These are phyloP conservation scores for Alternaria solani DNA, from an alignment of 2,329 filamentous ascomycete genomes.

Conservation along the genomic window DNA sequence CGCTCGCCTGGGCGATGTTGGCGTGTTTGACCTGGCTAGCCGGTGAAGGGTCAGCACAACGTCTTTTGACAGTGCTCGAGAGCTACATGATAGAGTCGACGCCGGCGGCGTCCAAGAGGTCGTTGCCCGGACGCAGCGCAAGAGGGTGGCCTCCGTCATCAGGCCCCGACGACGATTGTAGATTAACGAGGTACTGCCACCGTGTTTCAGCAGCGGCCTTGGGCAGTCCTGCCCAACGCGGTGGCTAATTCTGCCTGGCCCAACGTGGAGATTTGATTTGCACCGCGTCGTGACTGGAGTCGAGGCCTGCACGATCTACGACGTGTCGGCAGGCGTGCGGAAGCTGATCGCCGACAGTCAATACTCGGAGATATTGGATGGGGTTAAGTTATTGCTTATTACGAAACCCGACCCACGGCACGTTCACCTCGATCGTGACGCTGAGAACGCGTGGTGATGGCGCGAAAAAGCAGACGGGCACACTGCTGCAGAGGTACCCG, in stretches of 20 bases:
- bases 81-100: conserved; percentile 3
- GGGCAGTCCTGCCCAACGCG: neutral
- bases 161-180: conserved; percentile 1
- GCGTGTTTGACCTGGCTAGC: conserved; percentile 26
- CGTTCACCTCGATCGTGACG: conserved; percentile 5
- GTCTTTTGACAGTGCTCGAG: conserved; percentile 18
- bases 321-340: conserved; percentile 7
- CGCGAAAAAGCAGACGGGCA: neutral
- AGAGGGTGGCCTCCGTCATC: neutral
- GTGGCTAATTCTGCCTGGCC: conserved; percentile 5
- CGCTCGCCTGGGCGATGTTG: conserved; percentile 16
- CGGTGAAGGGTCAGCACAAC: conserved; percentile 16
- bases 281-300: conserved; percentile 8
- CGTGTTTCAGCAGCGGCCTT: conserved; percentile 1
- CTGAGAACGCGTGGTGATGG: neutral
- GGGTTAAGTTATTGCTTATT: conserved; percentile 7
- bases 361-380: conserved; percentile 7
- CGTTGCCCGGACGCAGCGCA: neutral
- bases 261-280: conserved; percentile 11
- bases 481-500: neutral
- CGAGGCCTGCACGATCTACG: conserved; percentile 13
- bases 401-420: conserved; percentile 4
- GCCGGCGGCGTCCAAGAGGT: conserved; percentile 6
- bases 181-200: neutral
- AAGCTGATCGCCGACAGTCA: conserved; percentile 6